These are phyloP conservation scores for Pulveroboletus sp. DNA, from an alignment of 768 basidiomycete genomes.

Conservation along the genomic window DNA sequence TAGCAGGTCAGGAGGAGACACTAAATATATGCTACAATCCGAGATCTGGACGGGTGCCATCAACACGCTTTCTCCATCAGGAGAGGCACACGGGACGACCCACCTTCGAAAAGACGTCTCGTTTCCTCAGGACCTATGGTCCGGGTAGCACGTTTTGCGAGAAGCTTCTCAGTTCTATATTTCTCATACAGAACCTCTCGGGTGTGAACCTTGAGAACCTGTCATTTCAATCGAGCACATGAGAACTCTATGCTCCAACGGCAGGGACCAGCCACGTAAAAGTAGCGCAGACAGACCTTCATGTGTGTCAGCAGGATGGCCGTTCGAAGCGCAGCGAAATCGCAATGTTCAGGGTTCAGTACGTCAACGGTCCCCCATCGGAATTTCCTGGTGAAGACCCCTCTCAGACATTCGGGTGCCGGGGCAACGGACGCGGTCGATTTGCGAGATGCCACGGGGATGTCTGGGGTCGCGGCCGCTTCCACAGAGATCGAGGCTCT, in stretches of 20 bases:
- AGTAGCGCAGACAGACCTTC: constrained; percentile 49
- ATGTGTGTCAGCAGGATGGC: constrained; percentile 82
- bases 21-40: constrained; percentile 39
- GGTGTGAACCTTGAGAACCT: constrained; percentile 81
- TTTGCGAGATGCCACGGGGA: constrained; percentile 36
- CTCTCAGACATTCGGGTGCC: constrained; percentile 65
- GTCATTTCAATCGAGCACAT: constrained; percentile 10
- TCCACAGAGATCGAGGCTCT: constrained; percentile 21
- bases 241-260: constrained; percentile 7
- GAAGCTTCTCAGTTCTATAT: constrained; percentile 86
- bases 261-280: constrained; percentile 18
- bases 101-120: constrained; percentile 70
- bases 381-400: constrained; percentile 73
- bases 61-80: constrained; percentile 23
- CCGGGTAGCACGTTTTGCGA: constrained; percentile 78
- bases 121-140: constrained; percentile 73
- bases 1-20: constrained; percentile 9
- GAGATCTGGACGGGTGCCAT: constrained; percentile 36
- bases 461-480: constrained; percentile 35
- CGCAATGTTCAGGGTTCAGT: constrained; percentile 80
- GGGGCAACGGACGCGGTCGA: constrained; percentile 36
- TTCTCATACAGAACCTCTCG: constrained; percentile 91
- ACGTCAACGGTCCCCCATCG: constrained; percentile 90
- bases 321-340: constrained; percentile 81
- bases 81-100: constrained; percentile 22